Percentiles rank a stretch among this genome's conserved stretches.
Conservation (phyloP, 192 early-diverging fungal species). For the Paraglomus occultum region DNA sequence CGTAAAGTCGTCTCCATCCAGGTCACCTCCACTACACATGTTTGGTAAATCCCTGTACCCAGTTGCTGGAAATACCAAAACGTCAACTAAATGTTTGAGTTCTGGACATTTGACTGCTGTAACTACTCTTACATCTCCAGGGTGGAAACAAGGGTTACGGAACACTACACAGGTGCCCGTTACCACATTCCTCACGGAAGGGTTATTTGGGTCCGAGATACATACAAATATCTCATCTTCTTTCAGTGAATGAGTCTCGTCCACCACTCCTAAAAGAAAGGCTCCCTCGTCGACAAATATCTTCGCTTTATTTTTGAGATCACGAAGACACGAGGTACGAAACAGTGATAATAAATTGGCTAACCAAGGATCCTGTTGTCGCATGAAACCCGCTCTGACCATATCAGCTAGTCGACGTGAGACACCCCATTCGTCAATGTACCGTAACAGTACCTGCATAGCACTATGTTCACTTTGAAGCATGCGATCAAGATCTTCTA, state of each 20-base stretch:
- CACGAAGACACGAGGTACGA: constrained; percentile 43
- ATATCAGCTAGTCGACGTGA: constrained; percentile 40
- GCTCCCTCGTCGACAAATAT: constrained; percentile 53
- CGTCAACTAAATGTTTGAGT: constrained; percentile 55
- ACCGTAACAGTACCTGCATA: constrained; percentile 34
- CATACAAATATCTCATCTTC: constrained; percentile 55
- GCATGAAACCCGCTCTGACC: constrained; percentile 49
- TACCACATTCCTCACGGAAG: constrained; percentile 32
- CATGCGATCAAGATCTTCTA: constrained; percentile 39
- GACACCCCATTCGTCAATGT: constrained; percentile 47
- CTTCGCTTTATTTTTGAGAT: constrained; percentile 52
- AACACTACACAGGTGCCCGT: constrained; percentile 44
- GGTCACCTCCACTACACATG: constrained; percentile 78
- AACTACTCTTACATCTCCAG: constrained; percentile 61
- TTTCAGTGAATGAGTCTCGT: constrained; percentile 44
- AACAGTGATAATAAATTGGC: constrained; percentile 45
- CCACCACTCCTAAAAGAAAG: constrained; percentile 54
- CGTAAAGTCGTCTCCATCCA: constrained; percentile 78
- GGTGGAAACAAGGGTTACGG: constrained; percentile 65
- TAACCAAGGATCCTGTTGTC: constrained; percentile 43
- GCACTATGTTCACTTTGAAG: constrained; percentile 38
- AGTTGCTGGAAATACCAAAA: constrained; percentile 69
- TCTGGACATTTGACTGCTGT: constrained; percentile 51
- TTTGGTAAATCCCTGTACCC: constrained; percentile 70
- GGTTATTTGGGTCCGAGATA: constrained; percentile 33